These are phyloP conservation scores for Fonsecaea multimorphosa DNA, from an alignment of 2,329 filamentous ascomycete species.

Conservation along the genomic window DNA sequence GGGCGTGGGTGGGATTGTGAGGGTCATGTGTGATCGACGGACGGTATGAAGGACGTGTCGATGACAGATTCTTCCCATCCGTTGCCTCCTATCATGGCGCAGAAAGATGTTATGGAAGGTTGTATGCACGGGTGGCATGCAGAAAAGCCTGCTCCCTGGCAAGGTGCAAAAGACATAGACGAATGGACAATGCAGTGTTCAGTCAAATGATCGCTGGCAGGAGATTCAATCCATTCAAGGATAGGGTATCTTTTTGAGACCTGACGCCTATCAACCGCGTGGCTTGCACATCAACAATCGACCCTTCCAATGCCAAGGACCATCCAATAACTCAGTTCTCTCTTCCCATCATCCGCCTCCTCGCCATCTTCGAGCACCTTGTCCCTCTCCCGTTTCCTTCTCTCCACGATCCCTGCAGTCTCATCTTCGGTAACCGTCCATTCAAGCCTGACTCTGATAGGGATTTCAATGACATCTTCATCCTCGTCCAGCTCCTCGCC, in stretches of 20 bases:
- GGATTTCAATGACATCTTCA: slow-evolving; percentile 80
- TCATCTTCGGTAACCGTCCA: slow-evolving; percentile 62
- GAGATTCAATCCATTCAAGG: not conserved
- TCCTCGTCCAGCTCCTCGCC: slow-evolving; percentile 54
- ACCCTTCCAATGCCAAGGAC: slow-evolving; percentile 88
- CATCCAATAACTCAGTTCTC: slow-evolving; percentile 94
- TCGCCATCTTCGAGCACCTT: slow-evolving; percentile 43
- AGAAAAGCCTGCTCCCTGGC: not conserved
- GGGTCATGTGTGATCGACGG: slow-evolving; percentile 95
- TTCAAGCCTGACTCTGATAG: slow-evolving; percentile 89
- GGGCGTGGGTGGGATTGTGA: slow-evolving; percentile 87
- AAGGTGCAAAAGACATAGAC: not conserved
- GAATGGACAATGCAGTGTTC: not conserved
- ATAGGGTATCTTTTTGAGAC: not conserved
- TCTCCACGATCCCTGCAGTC: slow-evolving; percentile 56
- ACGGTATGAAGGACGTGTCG: slow-evolving; percentile 67
- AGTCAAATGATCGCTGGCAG: not conserved
- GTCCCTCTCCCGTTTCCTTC: slow-evolving; percentile 42
- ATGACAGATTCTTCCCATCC: not conserved
- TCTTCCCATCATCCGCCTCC: slow-evolving; percentile 73
- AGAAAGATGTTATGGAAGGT: not conserved
- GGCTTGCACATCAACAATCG: slow-evolving; percentile 40
- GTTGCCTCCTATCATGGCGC: too few species aligned
- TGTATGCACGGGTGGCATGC: not conserved
- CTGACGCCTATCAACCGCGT: not conserved